Conservation (phyloP, 75 land plant genomes). For the Pinus albicaulis region DNA sequence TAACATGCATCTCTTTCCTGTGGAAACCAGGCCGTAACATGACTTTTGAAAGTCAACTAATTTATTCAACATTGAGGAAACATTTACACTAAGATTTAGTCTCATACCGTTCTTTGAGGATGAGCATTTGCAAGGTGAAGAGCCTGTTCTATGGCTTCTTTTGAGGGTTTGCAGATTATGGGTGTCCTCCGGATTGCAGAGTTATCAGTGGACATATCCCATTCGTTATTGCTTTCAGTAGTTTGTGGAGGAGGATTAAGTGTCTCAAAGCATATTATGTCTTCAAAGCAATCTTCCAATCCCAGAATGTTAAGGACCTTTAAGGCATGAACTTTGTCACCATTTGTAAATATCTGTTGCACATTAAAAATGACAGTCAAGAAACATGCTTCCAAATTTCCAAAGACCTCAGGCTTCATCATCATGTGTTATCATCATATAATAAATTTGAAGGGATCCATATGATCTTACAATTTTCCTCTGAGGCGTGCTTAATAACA, state of each 20-base stretch:
- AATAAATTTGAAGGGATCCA: not conserved
- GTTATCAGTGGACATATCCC: conserved; percentile 2
- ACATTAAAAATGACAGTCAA: not conserved
- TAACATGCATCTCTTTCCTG: too few species aligned
- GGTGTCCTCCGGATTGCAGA: conserved; percentile 13
- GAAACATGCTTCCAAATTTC: not conserved
- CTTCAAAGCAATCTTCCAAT: conserved; percentile 82
- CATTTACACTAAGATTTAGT: too few species aligned
- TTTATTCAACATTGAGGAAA: not conserved
- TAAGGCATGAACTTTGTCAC: conserved; percentile 62
- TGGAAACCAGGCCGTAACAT: too few species aligned
- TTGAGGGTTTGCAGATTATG: conserved; percentile 30
- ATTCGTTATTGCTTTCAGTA: conserved; percentile 5
- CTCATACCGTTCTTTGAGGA: conserved; percentile 19
- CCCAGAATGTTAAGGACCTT: conserved; percentile 58
- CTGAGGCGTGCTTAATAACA: conserved; percentile 78
- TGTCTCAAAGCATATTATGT: conserved; percentile 81
- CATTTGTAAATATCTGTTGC: conserved; percentile 75
- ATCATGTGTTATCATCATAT: not conserved
- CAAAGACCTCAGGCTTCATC: not conserved
- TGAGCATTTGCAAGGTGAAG: conserved; percentile 20
- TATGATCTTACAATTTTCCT: conserved; percentile 58
- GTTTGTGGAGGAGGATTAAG: conserved; percentile 41
- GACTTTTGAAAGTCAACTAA: not conserved
- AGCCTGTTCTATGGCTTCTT: conserved; percentile 21